These are phyloP conservation scores for Mariannaea sp. DNA, from an alignment of 2,329 filamentous ascomycete species.

Conservation along the genomic window DNA sequence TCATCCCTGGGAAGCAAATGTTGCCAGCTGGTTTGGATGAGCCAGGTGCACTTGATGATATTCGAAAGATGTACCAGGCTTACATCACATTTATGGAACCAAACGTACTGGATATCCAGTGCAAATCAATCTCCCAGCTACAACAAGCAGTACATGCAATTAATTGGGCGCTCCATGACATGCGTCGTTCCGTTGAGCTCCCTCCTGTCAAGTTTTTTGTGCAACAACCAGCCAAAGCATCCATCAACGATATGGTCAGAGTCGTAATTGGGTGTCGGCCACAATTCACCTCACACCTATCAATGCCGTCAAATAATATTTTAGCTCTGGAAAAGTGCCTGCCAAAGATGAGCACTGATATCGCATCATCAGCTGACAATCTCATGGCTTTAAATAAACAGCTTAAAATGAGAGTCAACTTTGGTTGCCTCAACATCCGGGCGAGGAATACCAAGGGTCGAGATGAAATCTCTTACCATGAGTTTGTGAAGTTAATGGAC, in stretches of 20 bases:
- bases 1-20: constrained; percentile 39
- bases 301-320: neutral
- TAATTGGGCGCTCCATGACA: constrained; percentile 42
- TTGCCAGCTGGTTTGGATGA: constrained; percentile 36
- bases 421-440: constrained; percentile 39
- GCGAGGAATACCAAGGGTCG: constrained; percentile 34
- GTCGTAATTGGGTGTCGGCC: constrained; percentile 36
- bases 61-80: constrained; percentile 38
- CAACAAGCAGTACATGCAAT: constrained; percentile 37
- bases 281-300: constrained; percentile 11
- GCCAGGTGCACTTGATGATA: constrained; percentile 31
- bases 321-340: constrained; percentile 27
- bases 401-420: constrained; percentile 41
- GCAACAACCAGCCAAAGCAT: constrained; percentile 32
- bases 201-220: constrained; percentile 35
- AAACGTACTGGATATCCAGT: constrained; percentile 36
- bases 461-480: constrained; percentile 31
- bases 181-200: constrained; percentile 38
- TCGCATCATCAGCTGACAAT: constrained; percentile 31
- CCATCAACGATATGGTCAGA: constrained; percentile 23
- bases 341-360: constrained; percentile 24
- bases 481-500: constrained; percentile 36
- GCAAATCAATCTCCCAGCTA: constrained; percentile 32
- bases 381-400: constrained; percentile 34
- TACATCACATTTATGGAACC: constrained; percentile 39